Evolutionary conservation across 2,329 filamentous ascomycete species (phyloP), one percentile per base, ranked within the genome.

Genomic region (Sporothrix humicola): DNA sequence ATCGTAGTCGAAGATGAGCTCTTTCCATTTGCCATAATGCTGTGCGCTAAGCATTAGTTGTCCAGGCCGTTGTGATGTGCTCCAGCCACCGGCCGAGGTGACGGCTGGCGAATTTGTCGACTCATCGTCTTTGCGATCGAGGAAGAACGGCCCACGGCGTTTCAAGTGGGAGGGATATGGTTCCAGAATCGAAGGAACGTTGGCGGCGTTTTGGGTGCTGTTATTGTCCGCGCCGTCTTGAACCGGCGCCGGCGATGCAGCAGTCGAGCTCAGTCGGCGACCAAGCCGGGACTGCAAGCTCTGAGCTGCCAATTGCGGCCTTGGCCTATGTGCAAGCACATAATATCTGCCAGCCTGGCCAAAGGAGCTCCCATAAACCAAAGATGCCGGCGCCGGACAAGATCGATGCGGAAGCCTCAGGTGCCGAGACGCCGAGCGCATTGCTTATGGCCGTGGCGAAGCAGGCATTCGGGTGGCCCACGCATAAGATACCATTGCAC

Each of bases 21-120:
- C 71, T 17, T 73, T 76, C 79, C 79, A 80, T 73, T 78, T 77
- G 0, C 79, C 78, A 48, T 78, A 78, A 26, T 76, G 69, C 1
- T 72, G 66, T 0, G 76, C 74, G 31, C 70, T 69, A 46, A 77
- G 71, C 48, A 76, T 12, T 26, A 58, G n/a, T 58, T 52, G 72
- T 31, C 71, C 66, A 9, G 70, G 44, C 5, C 52, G 65, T 31
- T 44, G 44, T 6, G 26, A 2, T 26, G 5, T 66, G 42, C 20
- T 10, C 58, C n/a, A 26, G 0, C 20, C 42, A 20, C 23, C 61
- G 12, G 42, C 20, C 0, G 31, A 20, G 23, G 72, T n/a, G 6
- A 59, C 52, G 2, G 17, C 50, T 2, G 20, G 13, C 20, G 46
- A 20, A 10, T 31, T 15, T 42, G 8, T 15, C 37, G 61, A 20